Conservation (phyloP, 345 rosid species). For the Bruguiera parviflora region DNA sequence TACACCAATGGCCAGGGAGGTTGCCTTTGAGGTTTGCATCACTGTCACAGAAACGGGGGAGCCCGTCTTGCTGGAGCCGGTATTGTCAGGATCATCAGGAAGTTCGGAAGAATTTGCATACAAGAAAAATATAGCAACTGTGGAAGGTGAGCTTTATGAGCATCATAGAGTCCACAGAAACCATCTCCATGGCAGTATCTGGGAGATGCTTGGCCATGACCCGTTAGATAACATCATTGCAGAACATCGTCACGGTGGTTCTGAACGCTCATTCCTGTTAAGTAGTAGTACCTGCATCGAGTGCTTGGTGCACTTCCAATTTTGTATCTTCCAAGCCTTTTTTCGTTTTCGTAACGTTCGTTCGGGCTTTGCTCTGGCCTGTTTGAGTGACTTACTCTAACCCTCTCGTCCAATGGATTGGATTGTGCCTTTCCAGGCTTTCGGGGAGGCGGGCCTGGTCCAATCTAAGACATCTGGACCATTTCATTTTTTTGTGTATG, state of each 20-base stretch:
- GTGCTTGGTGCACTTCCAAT: too few relatives aligned
- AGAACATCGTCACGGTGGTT: conserved; percentile 54
- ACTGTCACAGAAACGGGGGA: conserved; percentile 51
- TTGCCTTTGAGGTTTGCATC: conserved; percentile 60
- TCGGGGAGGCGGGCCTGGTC: too few relatives aligned
- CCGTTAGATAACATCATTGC: conserved; percentile 47
- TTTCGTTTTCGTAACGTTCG: too few relatives aligned
- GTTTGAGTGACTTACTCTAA: too few relatives aligned
- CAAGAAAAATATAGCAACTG: conserved; percentile 44
- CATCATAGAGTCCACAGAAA: conserved; percentile 60
- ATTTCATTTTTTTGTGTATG: too few relatives aligned
- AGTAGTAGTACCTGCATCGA: too few relatives aligned
- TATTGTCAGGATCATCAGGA: conserved; percentile 60
- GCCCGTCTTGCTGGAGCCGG: conserved; percentile 67
- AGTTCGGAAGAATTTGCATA: conserved; percentile 53
- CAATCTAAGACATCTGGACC: too few relatives aligned
- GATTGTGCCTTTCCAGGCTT: too few relatives aligned
- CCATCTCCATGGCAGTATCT: conserved; percentile 53
- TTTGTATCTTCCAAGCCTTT: too few relatives aligned
- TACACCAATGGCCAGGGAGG: conserved; percentile 41
- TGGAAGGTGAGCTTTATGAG: conserved; percentile 68
- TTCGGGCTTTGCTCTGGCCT: too few relatives aligned
- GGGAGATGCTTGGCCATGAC: conserved; percentile 71
- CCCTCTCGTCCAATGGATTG: too few relatives aligned
- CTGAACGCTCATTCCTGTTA: conserved; percentile 24